Evolutionary conservation across 257 asterid genomes (phyloP), one percentile per base, ranked within the genome.

Genomic region (Coffea eugenioides): DNA sequence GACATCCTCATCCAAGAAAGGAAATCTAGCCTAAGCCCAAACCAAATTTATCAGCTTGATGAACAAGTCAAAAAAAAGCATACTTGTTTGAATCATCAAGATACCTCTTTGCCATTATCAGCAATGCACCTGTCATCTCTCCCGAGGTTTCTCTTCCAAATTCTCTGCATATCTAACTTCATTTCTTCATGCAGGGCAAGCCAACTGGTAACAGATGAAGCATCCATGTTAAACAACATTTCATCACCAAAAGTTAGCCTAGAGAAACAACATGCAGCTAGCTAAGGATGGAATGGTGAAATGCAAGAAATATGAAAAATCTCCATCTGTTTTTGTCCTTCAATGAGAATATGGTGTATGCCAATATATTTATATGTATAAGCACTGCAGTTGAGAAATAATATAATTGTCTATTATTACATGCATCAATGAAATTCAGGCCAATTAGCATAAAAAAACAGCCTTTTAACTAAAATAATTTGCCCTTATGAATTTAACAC

Each of bases 121-220:
- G 97, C 91, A 77, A 95, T 90, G 86, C 97, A 91, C 77, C 99
- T 87, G 75, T 95, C 99, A 80, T 95, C 99, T 91, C 99, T 91
- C 70, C 99, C 99, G 52, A 95, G 90, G 84, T 95, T 95, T 87
- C 98, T 91, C 87, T 93, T 95, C 99, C 99, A 95, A 75, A 95
- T 93, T 89, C 99, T 86, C 82, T 95, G 98, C 97, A 95, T 88
- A 86, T 95, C 98, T 82, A 95, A 71, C 78, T 87, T 92, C 99
- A 95, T 95, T 88, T 95, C 99, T 82, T 95, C 94, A 15, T 92
- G 88, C 79, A 95, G 90, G 74, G 93, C 97, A 67, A 84, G 87
- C 99, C 99, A 93, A 85, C 99, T 94, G 86, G 71, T 70, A 49
- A 71, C 49, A 57, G 16, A 76, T 31, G 61, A 82, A 52, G 76